Conservation (phyloP, 371 early-diverging fungal species). For the Mucor lusitanicus region DNA sequence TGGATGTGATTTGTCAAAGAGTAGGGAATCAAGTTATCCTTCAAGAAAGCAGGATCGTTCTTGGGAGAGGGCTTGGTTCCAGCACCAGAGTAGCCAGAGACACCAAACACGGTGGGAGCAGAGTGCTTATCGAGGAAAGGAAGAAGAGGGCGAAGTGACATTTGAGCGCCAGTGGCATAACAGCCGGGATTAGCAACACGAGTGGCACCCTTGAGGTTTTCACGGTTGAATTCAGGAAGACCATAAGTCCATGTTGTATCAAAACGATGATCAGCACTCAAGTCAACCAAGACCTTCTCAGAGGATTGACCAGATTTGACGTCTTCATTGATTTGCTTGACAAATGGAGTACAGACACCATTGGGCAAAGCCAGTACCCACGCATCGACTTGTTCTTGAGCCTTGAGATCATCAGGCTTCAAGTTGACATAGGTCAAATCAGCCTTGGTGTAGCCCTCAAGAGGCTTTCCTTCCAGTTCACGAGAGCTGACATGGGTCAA, state of each 20-base stretch:
- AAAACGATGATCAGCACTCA: constrained; percentile 94
- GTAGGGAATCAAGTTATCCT: constrained; percentile 91
- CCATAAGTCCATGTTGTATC: constrained; percentile 89
- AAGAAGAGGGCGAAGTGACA: constrained; percentile 82
- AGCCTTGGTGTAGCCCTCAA: constrained; percentile 74
- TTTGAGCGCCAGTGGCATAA: constrained; percentile 96
- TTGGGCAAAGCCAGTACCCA: constrained; percentile 98
- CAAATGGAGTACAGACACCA: constrained; percentile 89
- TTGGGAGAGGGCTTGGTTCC: constrained; percentile 95
- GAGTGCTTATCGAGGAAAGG: constrained; percentile 59
- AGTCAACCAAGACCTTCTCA: constrained; percentile 79
- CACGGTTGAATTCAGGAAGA: constrained; percentile 82
- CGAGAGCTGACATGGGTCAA: constrained; percentile 91
- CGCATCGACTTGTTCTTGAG: constrained; percentile 76
- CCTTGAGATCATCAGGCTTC: constrained; percentile 70
- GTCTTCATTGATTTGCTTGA: constrained; percentile 72
- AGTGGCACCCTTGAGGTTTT: constrained; percentile 54
- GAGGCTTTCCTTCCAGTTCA: constrained; percentile 85
- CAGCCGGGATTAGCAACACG: constrained; percentile 96
- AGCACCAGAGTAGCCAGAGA: constrained; percentile 96
- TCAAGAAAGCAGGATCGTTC: constrained; percentile 84
- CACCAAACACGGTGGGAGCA: constrained; percentile 88
- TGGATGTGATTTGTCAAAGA: constrained; percentile 94
- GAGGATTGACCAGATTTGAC: constrained; percentile 40
- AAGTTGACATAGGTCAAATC: constrained; percentile 78